Percentiles rank a stretch among this genome's conserved stretches.
phyloP scores from a whole-genome alignment of 768 basidiomycete species.

The Mycena metata region DNA sequence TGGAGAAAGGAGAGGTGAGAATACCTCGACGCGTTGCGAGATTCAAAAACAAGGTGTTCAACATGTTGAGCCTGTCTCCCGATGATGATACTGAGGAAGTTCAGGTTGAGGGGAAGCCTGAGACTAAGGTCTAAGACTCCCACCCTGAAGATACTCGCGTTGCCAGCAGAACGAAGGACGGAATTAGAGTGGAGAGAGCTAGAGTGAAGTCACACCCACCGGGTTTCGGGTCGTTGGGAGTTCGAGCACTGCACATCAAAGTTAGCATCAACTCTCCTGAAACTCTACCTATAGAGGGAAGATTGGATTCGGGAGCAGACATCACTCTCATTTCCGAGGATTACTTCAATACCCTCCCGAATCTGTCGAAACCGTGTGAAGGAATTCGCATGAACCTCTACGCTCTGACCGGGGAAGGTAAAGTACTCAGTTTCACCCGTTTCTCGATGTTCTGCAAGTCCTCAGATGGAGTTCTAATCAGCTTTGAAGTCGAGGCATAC shows the following conservation, averaged over 20 bases:
- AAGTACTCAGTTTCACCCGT: constrained; percentile 34
- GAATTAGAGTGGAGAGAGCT: not conserved
- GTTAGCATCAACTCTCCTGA: not conserved
- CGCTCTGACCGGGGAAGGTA: not conserved
- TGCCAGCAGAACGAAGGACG: not conserved
- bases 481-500: constrained; percentile 41
- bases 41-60: no score
- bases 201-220: not conserved
- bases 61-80: not conserved
- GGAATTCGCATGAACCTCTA: constrained; percentile 35
- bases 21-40: not conserved
- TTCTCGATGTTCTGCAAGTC: constrained; percentile 19
- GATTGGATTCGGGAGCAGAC: no score
- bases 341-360: not conserved
- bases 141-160: not conserved
- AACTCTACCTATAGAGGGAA: not conserved
- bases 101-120: not conserved
- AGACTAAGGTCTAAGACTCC: not conserved
- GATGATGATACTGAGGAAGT: not conserved
- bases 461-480: constrained; percentile 8
- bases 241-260: not conserved
- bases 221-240: not conserved
- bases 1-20: not conserved
- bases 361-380: constrained; percentile 13
- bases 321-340: no score